These are phyloP conservation scores for Hypholoma sublateritium DNA, from an alignment of 768 basidiomycete genomes.

Conservation along the genomic window DNA sequence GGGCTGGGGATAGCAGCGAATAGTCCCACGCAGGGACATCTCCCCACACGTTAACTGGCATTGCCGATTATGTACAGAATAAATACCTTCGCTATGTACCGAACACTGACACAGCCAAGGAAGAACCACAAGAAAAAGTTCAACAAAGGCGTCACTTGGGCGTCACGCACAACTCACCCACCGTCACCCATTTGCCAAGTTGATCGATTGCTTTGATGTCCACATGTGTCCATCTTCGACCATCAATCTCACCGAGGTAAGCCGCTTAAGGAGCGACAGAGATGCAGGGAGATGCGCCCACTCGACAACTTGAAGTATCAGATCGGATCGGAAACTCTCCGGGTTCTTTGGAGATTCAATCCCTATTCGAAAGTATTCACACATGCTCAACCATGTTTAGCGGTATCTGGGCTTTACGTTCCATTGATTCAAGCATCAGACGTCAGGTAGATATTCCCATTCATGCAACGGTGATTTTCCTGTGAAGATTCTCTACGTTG, in stretches of 20 bases:
- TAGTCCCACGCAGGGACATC: no score
- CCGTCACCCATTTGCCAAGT: no score
- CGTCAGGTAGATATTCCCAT: slow-evolving; percentile 3
- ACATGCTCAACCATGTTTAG: neutral
- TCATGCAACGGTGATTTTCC: neutral
- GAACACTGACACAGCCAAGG: no score
- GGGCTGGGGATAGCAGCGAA: no score
- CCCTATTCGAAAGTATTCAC: neutral
- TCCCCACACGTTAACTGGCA: no score
- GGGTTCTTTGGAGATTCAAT: neutral
- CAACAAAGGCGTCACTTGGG: no score
- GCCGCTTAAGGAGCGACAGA: neutral
- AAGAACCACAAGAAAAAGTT: no score
- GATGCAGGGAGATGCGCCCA: neutral
- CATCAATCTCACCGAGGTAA: slow-evolving; percentile 1
- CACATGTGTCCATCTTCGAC: neutral
- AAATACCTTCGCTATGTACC: no score
- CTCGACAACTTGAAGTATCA: neutral
- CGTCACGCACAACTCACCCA: no score
- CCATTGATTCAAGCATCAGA: slow-evolving; percentile 3
- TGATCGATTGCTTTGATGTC: no score
- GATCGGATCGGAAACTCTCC: slow-evolving; percentile 1
- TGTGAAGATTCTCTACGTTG: neutral
- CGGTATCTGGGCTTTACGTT: slow-evolving; percentile 1
- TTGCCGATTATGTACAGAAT: no score